A percentile compares a stretch with the other conserved stretches of the same genome.
These are phyloP conservation scores for Suillus plorans DNA, from an alignment of 768 basidiomycete species.

Conservation along the genomic window DNA sequence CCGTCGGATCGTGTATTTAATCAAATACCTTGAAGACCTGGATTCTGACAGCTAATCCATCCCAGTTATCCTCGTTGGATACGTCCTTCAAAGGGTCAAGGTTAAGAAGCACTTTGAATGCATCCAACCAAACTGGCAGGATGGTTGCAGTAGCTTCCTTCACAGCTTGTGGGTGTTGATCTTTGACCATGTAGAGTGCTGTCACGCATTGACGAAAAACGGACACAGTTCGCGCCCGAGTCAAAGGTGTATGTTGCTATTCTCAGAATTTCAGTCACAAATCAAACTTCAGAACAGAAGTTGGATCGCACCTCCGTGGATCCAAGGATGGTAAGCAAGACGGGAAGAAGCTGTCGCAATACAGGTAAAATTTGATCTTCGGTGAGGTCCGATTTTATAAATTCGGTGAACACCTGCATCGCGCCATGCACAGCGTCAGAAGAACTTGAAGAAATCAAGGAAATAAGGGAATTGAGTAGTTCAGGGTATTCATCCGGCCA, in stretches of 20 bases:
- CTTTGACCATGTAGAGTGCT: slow-evolving; percentile 93
- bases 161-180: slow-evolving; percentile 84
- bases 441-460: slow-evolving; percentile 70
- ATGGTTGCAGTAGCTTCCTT: slow-evolving; percentile 80
- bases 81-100: slow-evolving; percentile 66
- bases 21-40: slow-evolving; percentile 79
- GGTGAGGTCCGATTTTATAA: slow-evolving; percentile 87
- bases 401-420: slow-evolving; percentile 94
- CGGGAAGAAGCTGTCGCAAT: slow-evolving; percentile 84
- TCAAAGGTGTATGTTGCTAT: slow-evolving; percentile 72
- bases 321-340: slow-evolving; percentile 78
- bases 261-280: slow-evolving; percentile 8
- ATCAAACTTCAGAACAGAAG: not conserved
- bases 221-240: slow-evolving; percentile 80
- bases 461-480: slow-evolving; percentile 73
- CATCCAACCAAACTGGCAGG: slow-evolving; percentile 89
- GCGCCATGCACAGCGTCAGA: slow-evolving; percentile 87
- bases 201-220: slow-evolving; percentile 91
- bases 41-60: slow-evolving; percentile 72
- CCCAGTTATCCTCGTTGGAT: slow-evolving; percentile 65
- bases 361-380: slow-evolving; percentile 95
- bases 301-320: slow-evolving; percentile 55
- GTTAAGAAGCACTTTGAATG: slow-evolving; percentile 75
- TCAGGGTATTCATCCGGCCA: slow-evolving; percentile 98
- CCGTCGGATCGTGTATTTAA: not conserved